phyloP scores from a whole-genome alignment of 148 eudicot species.

The Rhododendron mucronatum region DNA sequence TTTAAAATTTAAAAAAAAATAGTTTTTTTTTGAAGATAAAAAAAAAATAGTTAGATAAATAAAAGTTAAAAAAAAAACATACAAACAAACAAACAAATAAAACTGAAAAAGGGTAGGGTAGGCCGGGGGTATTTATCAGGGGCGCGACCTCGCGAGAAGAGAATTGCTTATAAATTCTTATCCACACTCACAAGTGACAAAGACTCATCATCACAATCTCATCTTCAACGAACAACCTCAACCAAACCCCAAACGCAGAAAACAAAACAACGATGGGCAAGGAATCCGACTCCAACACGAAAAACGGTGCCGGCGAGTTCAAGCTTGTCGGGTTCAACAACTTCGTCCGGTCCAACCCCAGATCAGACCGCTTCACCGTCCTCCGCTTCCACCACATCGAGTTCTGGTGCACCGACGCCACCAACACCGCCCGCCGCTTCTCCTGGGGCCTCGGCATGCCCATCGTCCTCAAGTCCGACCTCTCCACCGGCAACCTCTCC shows the following conservation, averaged over 20 bases:
- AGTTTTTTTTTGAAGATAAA: no score
- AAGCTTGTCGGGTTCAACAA: conserved; percentile 55
- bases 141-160: no score
- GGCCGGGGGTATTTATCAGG: no score
- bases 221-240: not conserved
- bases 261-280: conserved; percentile 5
- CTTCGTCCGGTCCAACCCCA: conserved; percentile 57
- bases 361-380: conserved; percentile 59
- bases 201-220: not conserved
- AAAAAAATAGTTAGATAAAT: no score
- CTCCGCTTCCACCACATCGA: conserved; percentile 76
- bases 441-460: conserved; percentile 93
- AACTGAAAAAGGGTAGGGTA: no score
- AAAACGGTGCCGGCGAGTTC: conserved; percentile 19
- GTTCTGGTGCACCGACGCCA: conserved; percentile 80
- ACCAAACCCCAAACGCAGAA: not conserved
- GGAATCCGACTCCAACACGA: not conserved
- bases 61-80: no score
- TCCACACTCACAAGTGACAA: not conserved
- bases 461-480: conserved; percentile 73
- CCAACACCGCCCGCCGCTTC: conserved; percentile 67
- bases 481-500: conserved; percentile 70
- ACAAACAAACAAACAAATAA: no score
- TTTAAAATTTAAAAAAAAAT: no score
- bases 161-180: not conserved